Conservation (phyloP, 163 green algal species). For the Chlorella variabilis region DNA sequence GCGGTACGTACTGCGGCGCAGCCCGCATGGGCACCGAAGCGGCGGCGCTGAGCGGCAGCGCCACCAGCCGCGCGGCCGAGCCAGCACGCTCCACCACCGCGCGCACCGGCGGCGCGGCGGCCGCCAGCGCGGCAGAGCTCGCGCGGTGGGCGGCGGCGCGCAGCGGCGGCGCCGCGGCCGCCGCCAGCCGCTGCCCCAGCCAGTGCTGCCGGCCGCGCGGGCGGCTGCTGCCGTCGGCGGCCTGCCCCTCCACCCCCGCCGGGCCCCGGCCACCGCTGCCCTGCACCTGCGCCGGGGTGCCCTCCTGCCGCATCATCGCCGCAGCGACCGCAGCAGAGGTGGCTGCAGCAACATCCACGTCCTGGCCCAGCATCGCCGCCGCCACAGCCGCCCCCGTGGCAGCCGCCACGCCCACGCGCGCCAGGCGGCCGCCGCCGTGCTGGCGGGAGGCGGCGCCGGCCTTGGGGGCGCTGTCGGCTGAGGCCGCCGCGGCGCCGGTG, state of each 20-base stretch:
- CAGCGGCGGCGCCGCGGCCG: not conserved
- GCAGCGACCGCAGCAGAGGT: not conserved
- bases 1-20: constrained; percentile 21
- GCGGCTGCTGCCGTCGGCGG: not conserved
- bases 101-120: not conserved
- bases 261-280: not conserved
- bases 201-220: constrained; percentile 4
- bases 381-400: not conserved
- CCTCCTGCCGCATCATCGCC: not conserved
- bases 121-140: not conserved
- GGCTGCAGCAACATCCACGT: constrained; percentile 4
- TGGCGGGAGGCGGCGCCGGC: too few relatives aligned
- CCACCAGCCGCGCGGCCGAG: constrained; percentile 21
- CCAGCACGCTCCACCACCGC: constrained; percentile 11
- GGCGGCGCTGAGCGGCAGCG: constrained; percentile 21
- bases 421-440: not conserved
- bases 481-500: not conserved
- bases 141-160: not conserved
- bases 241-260: not conserved
- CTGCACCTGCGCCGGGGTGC: not conserved
- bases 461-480: too few relatives aligned
- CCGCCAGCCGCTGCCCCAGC: not conserved
- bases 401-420: not conserved
- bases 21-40: constrained; percentile 19
- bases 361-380: not conserved